phyloP scores from a whole-genome alignment of 1,139 yeast genomes.

The Starmera stellimalicola region DNA sequence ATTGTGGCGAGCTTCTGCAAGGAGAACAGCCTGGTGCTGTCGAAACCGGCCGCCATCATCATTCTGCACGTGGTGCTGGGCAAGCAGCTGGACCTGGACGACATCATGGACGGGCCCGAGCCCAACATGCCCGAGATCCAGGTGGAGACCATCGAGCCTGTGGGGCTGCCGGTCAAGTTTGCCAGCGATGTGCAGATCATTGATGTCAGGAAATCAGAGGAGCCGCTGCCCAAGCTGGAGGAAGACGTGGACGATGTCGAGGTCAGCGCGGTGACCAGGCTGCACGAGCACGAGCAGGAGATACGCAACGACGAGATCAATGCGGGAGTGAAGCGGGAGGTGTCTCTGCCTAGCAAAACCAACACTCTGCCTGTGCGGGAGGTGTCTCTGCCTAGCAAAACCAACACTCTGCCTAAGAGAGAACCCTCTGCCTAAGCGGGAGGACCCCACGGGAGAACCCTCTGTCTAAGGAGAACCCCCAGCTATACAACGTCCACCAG shows the following conservation, averaged over 20 bases:
- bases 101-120: constrained; percentile 75
- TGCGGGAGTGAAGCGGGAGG: background rate
- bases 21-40: constrained; percentile 72
- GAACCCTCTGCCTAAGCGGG: too few relatives aligned
- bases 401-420: too few relatives aligned
- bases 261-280: constrained; percentile 1
- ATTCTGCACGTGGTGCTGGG: constrained; percentile 47
- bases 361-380: too few relatives aligned
- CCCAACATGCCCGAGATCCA: constrained; percentile 57
- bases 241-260: constrained; percentile 6
- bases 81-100: constrained; percentile 36
- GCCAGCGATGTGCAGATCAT: constrained; percentile 51
- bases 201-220: constrained; percentile 28
- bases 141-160: constrained; percentile 62
- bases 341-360: too few relatives aligned
- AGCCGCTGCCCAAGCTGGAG: constrained; percentile 15
- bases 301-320: background rate
- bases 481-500: too few relatives aligned
- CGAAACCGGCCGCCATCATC: constrained; percentile 80
- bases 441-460: too few relatives aligned
- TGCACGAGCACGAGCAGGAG: background rate
- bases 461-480: too few relatives aligned
- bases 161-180: constrained; percentile 42
- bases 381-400: too few relatives aligned
- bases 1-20: constrained; percentile 71